Evolutionary conservation across 116 monocot genomes (phyloP).

Genomic region (Papilionanthe hybrid): DNA sequence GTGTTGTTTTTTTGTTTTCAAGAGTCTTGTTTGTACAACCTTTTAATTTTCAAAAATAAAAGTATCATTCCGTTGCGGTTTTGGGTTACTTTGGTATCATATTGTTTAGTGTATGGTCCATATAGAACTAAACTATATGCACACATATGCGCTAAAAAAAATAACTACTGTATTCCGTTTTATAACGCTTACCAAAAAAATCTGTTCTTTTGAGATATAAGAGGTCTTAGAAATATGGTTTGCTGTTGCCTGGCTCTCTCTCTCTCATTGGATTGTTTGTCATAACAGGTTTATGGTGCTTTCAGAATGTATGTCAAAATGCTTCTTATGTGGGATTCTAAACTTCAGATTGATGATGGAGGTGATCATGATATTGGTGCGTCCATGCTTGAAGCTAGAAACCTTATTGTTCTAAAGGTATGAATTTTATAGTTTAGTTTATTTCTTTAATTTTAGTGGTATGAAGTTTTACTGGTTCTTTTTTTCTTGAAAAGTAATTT

Average conservation of each 20-base stretch:
- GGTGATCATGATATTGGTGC: slow-evolving; percentile 53
- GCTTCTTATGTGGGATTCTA: slow-evolving; percentile 95
- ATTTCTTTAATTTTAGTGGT: neutral
- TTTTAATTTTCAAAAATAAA: too few relatives aligned
- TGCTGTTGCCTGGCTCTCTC: neutral
- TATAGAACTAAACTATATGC: too few relatives aligned
- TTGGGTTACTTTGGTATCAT: too few relatives aligned
- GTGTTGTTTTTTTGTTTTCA: too few relatives aligned
- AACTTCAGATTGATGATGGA: slow-evolving; percentile 84
- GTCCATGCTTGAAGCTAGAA: slow-evolving; percentile 85
- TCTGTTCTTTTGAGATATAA: too few relatives aligned
- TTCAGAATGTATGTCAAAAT: slow-evolving; percentile 94
- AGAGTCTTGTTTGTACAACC: too few relatives aligned
- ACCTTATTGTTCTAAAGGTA: slow-evolving; percentile 88
- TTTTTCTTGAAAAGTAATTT: slow-evolving; percentile 1
- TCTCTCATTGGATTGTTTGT: slow-evolving; percentile 3
- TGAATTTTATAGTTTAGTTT: slow-evolving; percentile 11
- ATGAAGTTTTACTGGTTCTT: slow-evolving; percentile 1
- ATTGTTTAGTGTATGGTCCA: neutral
- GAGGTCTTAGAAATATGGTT: neutral
- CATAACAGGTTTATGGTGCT: slow-evolving; percentile 79
- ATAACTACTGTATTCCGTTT: too few relatives aligned
- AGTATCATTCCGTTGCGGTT: too few relatives aligned
- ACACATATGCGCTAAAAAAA: too few relatives aligned
- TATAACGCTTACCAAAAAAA: too few relatives aligned